Base-by-base conservation (phyloP, 2,329 filamentous ascomycete species). In the Diplodia intermedia region DNA sequence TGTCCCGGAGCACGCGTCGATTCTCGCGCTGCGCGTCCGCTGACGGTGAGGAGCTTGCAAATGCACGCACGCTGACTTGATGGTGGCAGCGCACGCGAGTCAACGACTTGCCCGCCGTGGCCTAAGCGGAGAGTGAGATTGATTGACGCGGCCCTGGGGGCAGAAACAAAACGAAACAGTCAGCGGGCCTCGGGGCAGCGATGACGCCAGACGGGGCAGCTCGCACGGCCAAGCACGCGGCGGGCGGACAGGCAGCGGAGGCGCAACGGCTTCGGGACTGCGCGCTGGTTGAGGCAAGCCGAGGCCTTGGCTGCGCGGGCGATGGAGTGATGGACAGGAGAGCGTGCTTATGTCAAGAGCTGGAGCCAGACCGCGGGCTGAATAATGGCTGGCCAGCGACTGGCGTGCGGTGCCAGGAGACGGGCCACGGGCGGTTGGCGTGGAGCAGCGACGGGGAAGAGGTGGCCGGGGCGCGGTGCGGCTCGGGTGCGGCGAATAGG, bases 261-360 rank as follows among this genome's bases (percentile, higher is more conserved):
- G 26, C 26, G 26, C 26, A 26, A 56, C 50, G 52, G 54, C 38
- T 26, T 20, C 53, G 53, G 52, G 53, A 56, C 29, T 31, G 40
- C 14, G n/a, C 52, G 50, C 63, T 49, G 43, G 20, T 55, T 55
- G 9, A 43, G 65, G 65, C 53, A 66, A 50, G 65, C 53, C 31
- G 63, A 3, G 11, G 31, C 26, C 43, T 66, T 47, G 65, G 65
- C 65, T 20, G 40, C n/a, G 65, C 33, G 65, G 33, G 65, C 23
- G 53, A 66, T 66, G 65, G 52, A 66, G 36, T 57, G 53, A 55
- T 57, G 65, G 65, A 63, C 60, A 63, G 60, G 60, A 53, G 60
- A 63, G 60, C 18, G 29, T 38, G 65, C 65, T 67, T 67, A 67
- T 52, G 43, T 50, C 43, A 67, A 60, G 29, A 9, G 38, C 26